phyloP scores from a whole-genome alignment of 1,139 yeast species.

The Pichia sp. region DNA sequence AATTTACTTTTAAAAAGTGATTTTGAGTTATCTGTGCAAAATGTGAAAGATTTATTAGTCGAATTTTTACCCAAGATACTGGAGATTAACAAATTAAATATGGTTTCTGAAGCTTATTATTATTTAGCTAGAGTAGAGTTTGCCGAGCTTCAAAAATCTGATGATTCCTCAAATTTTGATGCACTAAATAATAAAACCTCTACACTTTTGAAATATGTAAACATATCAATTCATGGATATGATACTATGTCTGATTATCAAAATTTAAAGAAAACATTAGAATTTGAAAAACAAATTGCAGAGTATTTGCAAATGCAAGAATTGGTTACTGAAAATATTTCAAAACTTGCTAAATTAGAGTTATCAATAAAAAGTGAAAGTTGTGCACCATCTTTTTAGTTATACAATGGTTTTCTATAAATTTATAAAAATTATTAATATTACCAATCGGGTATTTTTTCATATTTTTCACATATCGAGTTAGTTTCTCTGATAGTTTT shows the following conservation, averaged over 20 bases:
- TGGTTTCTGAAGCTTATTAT: conserved; percentile 36
- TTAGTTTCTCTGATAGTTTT: conserved; percentile 25
- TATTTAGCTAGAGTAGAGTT: conserved; percentile 31
- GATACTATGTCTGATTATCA: conserved; percentile 33
- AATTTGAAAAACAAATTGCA: conserved; percentile 27
- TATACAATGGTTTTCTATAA: not conserved
- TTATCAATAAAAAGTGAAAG: conserved; percentile 32
- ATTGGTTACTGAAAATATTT: not conserved
- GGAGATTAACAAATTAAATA: conserved; percentile 32
- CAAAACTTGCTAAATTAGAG: conserved; percentile 25
- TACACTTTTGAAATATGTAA: conserved; percentile 33
- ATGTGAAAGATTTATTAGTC: conserved; percentile 34
- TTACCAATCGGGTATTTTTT: conserved; percentile 24
- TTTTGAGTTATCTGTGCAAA: conserved; percentile 24
- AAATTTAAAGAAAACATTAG: conserved; percentile 32
- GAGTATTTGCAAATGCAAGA: conserved; percentile 9
- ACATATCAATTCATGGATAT: conserved; percentile 41
- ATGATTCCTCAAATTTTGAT: conserved; percentile 4
- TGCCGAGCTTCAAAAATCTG: not conserved
- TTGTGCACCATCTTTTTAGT: conserved; percentile 26
- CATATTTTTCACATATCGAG: conserved; percentile 4
- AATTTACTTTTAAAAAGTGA: conserved; percentile 35
- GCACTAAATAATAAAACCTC: conserved; percentile 14
- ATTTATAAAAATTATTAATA: not conserved
- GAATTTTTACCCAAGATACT: conserved; percentile 39